Evolutionary conservation across 371 early-diverging fungal species (phyloP).

Genomic region (Mortierella sp.): DNA sequence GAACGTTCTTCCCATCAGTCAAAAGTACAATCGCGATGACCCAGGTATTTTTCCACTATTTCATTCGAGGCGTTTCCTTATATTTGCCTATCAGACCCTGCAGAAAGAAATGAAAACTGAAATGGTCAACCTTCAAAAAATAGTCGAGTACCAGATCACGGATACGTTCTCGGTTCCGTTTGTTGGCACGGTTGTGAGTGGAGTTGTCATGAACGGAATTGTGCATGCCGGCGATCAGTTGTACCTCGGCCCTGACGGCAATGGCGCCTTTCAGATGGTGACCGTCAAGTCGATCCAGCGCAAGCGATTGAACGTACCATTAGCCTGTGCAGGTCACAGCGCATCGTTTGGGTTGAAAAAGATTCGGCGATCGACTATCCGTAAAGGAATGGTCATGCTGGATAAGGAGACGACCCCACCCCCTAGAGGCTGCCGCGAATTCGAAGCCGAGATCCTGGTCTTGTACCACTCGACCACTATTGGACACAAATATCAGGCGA

Average conservation of each 20-base stretch:
- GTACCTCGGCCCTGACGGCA: slow-evolving; percentile 89
- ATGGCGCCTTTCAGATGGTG: slow-evolving; percentile 83
- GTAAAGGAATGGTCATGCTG: slow-evolving; percentile 93
- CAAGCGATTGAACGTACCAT: slow-evolving; percentile 85
- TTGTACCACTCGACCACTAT: slow-evolving; percentile 95
- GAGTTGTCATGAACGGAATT: slow-evolving; percentile 73
- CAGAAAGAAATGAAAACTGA: background rate
- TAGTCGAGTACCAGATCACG: slow-evolving; percentile 85
- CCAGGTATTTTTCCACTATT: slow-evolving; percentile 40
- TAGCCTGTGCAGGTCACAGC: slow-evolving; percentile 87
- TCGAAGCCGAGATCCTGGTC: slow-evolving; percentile 93
- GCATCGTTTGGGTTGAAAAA: slow-evolving; percentile 91
- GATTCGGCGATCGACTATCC: slow-evolving; percentile 79
- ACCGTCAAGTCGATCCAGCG: slow-evolving; percentile 90
- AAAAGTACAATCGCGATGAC: slow-evolving; percentile 72
- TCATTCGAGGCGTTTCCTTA: too few species aligned
- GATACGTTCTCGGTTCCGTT: slow-evolving; percentile 93
- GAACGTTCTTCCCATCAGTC: slow-evolving; percentile 82
- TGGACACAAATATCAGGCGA: slow-evolving; percentile 90
- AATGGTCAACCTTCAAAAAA: background rate
- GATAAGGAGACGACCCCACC: slow-evolving; percentile 66
- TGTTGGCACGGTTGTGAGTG: slow-evolving; percentile 90
- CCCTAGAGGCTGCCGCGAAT: slow-evolving; percentile 79
- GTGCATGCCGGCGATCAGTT: slow-evolving; percentile 87
- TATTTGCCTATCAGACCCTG: background rate